A percentile compares a stretch with the other conserved stretches of the same genome.
Evolutionary conservation across 2,329 filamentous ascomycete genomes (phyloP).

Genomic region (Venturia pyrina): DNA sequence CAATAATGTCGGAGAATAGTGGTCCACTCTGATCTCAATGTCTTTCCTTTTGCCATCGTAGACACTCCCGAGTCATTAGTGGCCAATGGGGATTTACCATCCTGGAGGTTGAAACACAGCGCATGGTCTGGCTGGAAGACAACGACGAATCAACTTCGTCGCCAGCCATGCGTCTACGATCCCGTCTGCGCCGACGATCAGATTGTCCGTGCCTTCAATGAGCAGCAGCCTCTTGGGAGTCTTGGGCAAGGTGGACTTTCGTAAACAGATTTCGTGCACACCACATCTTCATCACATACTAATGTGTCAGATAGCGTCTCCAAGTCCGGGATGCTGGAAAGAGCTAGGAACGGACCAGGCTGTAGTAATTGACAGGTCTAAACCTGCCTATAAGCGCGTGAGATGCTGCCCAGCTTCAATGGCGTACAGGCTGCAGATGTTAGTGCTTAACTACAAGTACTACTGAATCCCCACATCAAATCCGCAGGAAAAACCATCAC

Average conservation of each 20-base stretch:
- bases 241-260: neutral
- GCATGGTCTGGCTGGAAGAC: neutral
- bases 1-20: neutral
- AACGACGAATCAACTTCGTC: neutral
- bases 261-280: neutral
- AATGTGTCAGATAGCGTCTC: constrained; percentile 1
- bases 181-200: neutral
- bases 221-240: neutral
- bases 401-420: neutral
- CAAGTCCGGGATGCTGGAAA: neutral
- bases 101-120: neutral
- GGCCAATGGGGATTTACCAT: neutral
- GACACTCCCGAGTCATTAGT: neutral
- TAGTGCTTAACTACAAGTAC: neutral
- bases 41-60: neutral
- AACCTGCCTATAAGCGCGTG: neutral
- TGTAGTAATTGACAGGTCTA: neutral
- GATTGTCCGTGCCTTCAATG: neutral
- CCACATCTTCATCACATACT: neutral
- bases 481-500: neutral
- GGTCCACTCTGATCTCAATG: neutral
- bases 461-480: neutral
- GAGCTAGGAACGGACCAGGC: neutral
- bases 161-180: neutral
- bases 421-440: neutral